These are phyloP conservation scores for Ampelomyces quisqualis DNA, from an alignment of 2,329 filamentous ascomycete species.

Conservation along the genomic window DNA sequence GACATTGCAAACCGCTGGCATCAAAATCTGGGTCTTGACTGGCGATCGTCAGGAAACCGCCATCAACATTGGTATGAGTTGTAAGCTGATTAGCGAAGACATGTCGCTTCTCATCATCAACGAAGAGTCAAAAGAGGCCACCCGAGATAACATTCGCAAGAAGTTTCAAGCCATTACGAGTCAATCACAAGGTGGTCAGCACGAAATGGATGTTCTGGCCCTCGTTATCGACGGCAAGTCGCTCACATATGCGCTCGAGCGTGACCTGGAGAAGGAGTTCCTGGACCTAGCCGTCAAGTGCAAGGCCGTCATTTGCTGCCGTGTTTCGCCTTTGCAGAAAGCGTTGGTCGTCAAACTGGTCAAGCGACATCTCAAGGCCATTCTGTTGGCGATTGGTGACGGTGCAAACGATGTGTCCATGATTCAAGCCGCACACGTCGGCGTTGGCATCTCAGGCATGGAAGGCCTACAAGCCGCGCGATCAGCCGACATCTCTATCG, in stretches of 20 bases:
- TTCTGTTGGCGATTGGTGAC: conserved; percentile 93
- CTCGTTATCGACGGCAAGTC: conserved; percentile 96
- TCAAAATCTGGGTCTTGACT: conserved; percentile 98
- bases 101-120: conserved; percentile 98
- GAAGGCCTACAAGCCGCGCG: conserved; percentile 96
- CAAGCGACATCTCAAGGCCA: conserved; percentile 87
- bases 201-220: conserved; percentile 80
- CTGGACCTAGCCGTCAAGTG: conserved; percentile 91
- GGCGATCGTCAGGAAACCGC: conserved; percentile 97
- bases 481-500: conserved; percentile 93
- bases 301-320: conserved; percentile 97
- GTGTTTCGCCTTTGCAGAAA: conserved; percentile 95
- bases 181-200: conserved; percentile 70
- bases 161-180: conserved; percentile 88
- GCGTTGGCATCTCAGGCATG: conserved; percentile 93
- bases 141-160: conserved; percentile 86
- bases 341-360: conserved; percentile 97
- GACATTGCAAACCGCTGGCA: conserved; percentile 91
- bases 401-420: conserved; percentile 99
- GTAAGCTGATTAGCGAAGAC: conserved; percentile 95
- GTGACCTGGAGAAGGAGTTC: conserved; percentile 90
- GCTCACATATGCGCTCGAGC: conserved; percentile 87
- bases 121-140: conserved; percentile 76
- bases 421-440: conserved; percentile 98
- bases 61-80: conserved; percentile 99